These are phyloP conservation scores for Citrus maxima DNA, from an alignment of 345 rosid species.

Conservation along the genomic window DNA sequence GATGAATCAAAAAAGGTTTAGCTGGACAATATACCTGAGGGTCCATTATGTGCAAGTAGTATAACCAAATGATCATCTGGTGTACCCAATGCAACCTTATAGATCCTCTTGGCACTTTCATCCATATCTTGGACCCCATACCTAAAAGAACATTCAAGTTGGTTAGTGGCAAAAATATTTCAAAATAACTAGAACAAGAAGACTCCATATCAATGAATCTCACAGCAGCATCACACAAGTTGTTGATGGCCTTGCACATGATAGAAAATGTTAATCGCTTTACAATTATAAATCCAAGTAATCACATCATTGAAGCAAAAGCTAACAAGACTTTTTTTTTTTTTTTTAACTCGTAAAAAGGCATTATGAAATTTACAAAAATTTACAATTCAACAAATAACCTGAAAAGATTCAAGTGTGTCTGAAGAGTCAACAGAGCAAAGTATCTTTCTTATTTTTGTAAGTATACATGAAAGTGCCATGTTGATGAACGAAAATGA, in stretches of 20 bases:
- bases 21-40: conserved; percentile 50
- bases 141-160: conserved; percentile 32
- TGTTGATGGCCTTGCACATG: neutral
- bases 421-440: neutral
- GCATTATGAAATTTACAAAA: neutral
- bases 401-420: neutral
- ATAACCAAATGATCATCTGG: conserved; percentile 74
- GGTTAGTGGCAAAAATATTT: neutral
- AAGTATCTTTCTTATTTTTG: neutral
- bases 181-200: neutral
- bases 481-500: neutral
- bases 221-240: neutral
- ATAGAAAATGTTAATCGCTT: neutral
- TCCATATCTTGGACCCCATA: conserved; percentile 72
- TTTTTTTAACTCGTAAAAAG: neutral
- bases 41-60: conserved; percentile 87
- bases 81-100: conserved; percentile 48
- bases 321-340: neutral
- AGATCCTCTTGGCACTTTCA: conserved; percentile 61
- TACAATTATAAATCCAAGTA: neutral
- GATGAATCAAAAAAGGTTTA: conserved; percentile 5
- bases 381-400: neutral
- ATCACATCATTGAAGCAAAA: neutral
- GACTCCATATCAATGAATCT: conserved; percentile 1
- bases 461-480: neutral